Conservation (phyloP, 2,329 filamentous ascomycete genomes). For the Ambrosiella beaveri region DNA sequence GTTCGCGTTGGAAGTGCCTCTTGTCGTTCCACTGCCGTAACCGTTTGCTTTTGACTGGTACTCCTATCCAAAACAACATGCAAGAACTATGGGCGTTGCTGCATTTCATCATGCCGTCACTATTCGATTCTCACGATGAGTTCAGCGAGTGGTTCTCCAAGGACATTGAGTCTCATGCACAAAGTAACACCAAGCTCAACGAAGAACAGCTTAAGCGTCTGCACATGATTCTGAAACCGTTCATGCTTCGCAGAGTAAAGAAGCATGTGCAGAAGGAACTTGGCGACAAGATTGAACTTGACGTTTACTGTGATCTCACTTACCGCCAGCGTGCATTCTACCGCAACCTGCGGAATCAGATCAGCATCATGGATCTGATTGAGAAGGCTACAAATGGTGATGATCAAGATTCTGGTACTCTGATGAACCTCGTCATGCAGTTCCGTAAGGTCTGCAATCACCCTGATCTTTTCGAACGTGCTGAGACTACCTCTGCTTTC, state of each 20-base stretch:
- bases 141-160: slow-evolving; percentile 92
- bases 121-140: slow-evolving; percentile 88
- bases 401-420: slow-evolving; percentile 81
- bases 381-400: slow-evolving; percentile 92
- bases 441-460: slow-evolving; percentile 99
- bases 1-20: slow-evolving; percentile 91
- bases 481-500: slow-evolving; percentile 75
- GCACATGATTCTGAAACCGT: slow-evolving; percentile 97
- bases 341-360: slow-evolving; percentile 80
- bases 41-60: slow-evolving; percentile 81
- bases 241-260: slow-evolving; percentile 99
- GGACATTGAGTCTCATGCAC: slow-evolving; percentile 93
- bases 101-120: slow-evolving; percentile 99
- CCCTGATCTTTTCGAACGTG: slow-evolving; percentile 88
- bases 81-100: slow-evolving; percentile 94
- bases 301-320: slow-evolving; percentile 91
- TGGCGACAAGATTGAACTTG: slow-evolving; percentile 93
- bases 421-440: slow-evolving; percentile 99
- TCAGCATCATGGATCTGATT: slow-evolving; percentile 96
- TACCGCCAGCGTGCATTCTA: slow-evolving; percentile 94
- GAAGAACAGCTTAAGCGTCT: slow-evolving; percentile 92
- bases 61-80: slow-evolving; percentile 99
- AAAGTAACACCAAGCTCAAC: slow-evolving; percentile 98
- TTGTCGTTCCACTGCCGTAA: slow-evolving; percentile 92
- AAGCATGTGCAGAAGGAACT: slow-evolving; percentile 98